Base-by-base conservation (phyloP, 768 basidiomycete genomes). In the Boletus pseudopeckii region DNA sequence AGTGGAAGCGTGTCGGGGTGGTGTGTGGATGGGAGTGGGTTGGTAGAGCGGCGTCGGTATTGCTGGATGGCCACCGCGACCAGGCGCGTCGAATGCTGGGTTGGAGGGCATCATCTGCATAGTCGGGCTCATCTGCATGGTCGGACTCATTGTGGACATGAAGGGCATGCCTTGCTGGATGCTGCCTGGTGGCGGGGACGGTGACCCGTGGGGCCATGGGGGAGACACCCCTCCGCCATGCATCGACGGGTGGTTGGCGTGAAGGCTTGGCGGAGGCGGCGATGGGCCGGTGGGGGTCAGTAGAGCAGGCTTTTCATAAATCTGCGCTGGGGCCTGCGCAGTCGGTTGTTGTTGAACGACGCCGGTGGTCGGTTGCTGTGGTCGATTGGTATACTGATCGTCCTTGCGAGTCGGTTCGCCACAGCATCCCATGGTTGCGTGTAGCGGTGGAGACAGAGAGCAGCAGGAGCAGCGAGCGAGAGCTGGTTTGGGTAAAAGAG, bases 371-470 rank as follows among this genome's bases (percentile, higher is more conserved):
- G 67, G 58, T 32, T 58, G 59, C 33, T 57, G 60, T 0, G 64
- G 58, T 2, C 72, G 68, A 67, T 76, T 75, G 48, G 70, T 60
- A 51, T 66, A 65, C 45, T 71, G 60, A 49, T 66, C 56, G 52
- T 71, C 64, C 28, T 65, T 62, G 34, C 65, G 62, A 32, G 57
- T 64, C 9, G 77, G 59, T 45, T 80, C 77, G n/a, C 85, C 85
- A 65, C 88, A 90, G 63, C 88, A 89, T 57, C 81, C 77, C 84
- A 86, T 87, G 59, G 60, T 57, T 56, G 36, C 7, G 15, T 15
- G 13, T 5, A 28, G 24, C 17, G 2, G 28, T 8, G n/a, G 5
- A 32, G 32, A 50, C 8, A 46, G 43, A 33, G 24, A 36, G 41
- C 2, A 15, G 20, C 28, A n/a, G 1, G 22, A 8, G 1, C 20